Percentiles rank a stretch among this genome's conserved stretches.
phyloP scores from a whole-genome alignment of 192 early-diverging fungal species.

The Podila verticillata region DNA sequence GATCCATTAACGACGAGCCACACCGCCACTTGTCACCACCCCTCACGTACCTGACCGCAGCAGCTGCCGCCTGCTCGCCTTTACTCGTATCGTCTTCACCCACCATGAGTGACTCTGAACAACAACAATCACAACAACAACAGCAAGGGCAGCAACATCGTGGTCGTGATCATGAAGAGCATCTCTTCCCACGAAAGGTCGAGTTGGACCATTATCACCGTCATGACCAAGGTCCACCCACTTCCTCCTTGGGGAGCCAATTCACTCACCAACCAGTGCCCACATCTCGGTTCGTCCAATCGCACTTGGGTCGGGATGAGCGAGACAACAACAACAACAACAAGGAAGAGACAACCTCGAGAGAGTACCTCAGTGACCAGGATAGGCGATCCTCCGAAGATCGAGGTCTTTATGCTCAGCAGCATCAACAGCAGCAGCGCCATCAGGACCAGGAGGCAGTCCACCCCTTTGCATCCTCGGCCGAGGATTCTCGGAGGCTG shows the following conservation, averaged over 20 bases:
- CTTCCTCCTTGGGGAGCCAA: background rate
- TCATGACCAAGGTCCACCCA: background rate
- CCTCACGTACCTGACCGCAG: background rate
- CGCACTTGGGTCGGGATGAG: background rate
- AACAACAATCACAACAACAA: constrained; percentile 1
- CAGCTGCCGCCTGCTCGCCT: background rate
- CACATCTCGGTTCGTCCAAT: background rate
- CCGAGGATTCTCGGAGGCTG: no score
- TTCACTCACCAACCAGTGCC: background rate
- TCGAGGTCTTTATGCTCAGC: no score
- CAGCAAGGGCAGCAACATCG: no score
- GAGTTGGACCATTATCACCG: background rate
- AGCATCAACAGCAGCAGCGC: no score
- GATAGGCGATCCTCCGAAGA: no score
- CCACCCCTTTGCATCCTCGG: no score
- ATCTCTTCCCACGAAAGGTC: no score
- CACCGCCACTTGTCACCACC: background rate
- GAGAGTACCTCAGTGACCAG: no score
- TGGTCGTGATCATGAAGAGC: background rate
- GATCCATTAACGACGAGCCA: no score
- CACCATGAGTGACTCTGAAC: background rate
- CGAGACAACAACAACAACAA: no score
- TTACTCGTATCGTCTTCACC: background rate
- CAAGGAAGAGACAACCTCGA: no score
- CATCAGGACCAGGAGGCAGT: no score